Evolutionary conservation across 2,329 filamentous ascomycete genomes (phyloP).

Genomic region (Ramularia collo-cygni): DNA sequence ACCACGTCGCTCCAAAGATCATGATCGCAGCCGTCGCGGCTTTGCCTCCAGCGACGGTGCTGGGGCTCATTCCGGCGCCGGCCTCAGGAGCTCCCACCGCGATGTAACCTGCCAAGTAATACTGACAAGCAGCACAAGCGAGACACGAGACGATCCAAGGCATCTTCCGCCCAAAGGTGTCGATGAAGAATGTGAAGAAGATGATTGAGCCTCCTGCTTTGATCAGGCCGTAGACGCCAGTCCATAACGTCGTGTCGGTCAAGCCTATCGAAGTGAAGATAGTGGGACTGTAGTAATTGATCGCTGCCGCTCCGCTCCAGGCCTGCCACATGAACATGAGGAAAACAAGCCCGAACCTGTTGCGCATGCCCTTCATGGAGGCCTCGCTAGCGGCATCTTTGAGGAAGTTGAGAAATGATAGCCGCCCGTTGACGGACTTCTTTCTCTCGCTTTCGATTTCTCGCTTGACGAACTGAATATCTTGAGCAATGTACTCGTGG

Average conservation of each 20-base stretch:
- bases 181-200: constrained; percentile 34
- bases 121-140: constrained; percentile 32
- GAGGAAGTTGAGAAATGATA: constrained; percentile 26
- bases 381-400: constrained; percentile 29
- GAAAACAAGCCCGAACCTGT: constrained; percentile 35
- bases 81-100: constrained; percentile 29
- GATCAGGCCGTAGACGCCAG: constrained; percentile 33
- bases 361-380: constrained; percentile 33
- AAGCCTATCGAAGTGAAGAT: constrained; percentile 33
- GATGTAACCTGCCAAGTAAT: constrained; percentile 34
- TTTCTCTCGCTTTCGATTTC: constrained; percentile 29
- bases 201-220: constrained; percentile 32
- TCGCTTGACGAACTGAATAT: constrained; percentile 28
- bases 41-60: constrained; percentile 33
- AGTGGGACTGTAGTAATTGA: constrained; percentile 33
- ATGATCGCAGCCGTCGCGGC: constrained; percentile 36
- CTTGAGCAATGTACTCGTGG: constrained; percentile 24
- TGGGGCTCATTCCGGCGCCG: constrained; percentile 25
- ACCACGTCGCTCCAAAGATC: constrained; percentile 36
- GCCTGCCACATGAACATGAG: constrained; percentile 36
- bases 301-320: constrained; percentile 29
- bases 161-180: constrained; percentile 32
- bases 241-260: constrained; percentile 31
- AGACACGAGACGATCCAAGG: constrained; percentile 35
- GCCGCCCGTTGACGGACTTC: constrained; percentile 20